A percentile compares a stretch with the other conserved stretches of the same genome.
These are phyloP conservation scores for Cercophora newfieldiana DNA, from an alignment of 495 filamentous ascomycete species.

Conservation along the genomic window DNA sequence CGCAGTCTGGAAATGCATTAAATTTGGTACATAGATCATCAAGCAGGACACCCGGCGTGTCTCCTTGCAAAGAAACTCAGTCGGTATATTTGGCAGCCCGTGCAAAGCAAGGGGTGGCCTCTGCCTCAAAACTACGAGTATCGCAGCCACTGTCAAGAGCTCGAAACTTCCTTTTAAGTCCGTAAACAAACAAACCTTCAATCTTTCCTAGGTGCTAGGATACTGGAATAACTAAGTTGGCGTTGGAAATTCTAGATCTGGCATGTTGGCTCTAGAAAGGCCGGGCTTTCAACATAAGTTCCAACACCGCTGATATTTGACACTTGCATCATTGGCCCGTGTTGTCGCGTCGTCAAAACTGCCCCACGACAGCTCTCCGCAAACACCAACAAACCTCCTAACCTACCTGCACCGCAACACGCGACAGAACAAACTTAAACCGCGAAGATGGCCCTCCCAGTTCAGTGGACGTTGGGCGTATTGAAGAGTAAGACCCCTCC, in stretches of 20 bases:
- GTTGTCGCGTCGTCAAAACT: neutral
- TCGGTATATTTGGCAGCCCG: neutral
- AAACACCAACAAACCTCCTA: neutral
- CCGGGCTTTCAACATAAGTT: neutral
- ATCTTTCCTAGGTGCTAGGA: neutral
- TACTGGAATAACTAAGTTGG: neutral
- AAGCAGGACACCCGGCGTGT: neutral
- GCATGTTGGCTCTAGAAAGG: neutral
- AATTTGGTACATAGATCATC: neutral
- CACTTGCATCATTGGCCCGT: neutral
- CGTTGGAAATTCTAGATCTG: neutral
- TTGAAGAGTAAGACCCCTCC: neutral
- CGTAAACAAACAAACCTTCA: neutral
- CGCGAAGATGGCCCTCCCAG: neutral
- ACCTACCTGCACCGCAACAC: neutral
- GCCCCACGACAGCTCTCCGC: conserved; percentile 7
- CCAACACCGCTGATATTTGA: neutral
- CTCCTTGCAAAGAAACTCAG: neutral
- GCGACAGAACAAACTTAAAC: neutral
- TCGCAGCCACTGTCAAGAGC: too few species aligned
- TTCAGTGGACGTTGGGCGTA: neutral
- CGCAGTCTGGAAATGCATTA: neutral
- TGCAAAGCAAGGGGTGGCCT: neutral
- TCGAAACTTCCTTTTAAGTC: neutral
- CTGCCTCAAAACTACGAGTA: neutral